Percentiles rank a stretch among this genome's conserved stretches.
Conservation (phyloP, 2,329 filamentous ascomycete species). For the Cladosporium sp. region DNA sequence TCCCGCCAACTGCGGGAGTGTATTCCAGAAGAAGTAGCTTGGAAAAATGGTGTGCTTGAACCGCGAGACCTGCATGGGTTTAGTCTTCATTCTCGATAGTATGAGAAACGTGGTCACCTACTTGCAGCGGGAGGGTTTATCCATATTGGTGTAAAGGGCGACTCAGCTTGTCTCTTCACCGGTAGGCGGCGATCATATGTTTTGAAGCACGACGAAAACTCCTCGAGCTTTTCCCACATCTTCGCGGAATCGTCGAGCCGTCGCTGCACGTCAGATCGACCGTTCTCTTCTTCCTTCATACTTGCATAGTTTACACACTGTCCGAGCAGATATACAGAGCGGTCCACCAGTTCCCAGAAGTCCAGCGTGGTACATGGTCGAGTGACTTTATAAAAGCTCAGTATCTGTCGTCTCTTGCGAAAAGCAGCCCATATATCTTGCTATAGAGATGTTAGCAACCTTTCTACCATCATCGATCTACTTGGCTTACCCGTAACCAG, state of each 20-base stretch:
- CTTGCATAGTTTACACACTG: slow-evolving; percentile 59
- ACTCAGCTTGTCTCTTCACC: slow-evolving; percentile 23
- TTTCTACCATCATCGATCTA: not conserved
- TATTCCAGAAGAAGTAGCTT: slow-evolving; percentile 53
- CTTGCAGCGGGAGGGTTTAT: slow-evolving; percentile 50
- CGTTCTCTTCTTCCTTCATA: slow-evolving; percentile 45
- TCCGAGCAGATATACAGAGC: slow-evolving; percentile 55
- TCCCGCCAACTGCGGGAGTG: slow-evolving; percentile 31
- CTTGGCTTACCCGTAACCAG: not conserved
- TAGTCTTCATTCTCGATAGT: not conserved
- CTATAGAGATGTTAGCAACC: slow-evolving; percentile 50
- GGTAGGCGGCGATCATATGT: slow-evolving; percentile 44
- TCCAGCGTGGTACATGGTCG: slow-evolving; percentile 48
- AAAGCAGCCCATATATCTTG: slow-evolving; percentile 65
- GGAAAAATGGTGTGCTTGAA: slow-evolving; percentile 54
- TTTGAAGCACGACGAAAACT: slow-evolving; percentile 47
- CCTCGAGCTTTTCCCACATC: slow-evolving; percentile 48
- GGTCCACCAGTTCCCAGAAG: slow-evolving; percentile 53
- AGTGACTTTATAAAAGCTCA: slow-evolving; percentile 58
- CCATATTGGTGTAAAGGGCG: slow-evolving; percentile 49
- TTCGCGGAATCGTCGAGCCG: slow-evolving; percentile 48
- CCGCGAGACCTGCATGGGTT: slow-evolving; percentile 37
- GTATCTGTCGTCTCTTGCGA: slow-evolving; percentile 53
- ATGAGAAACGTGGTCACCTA: slow-evolving; percentile 7
- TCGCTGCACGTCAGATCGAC: slow-evolving; percentile 39